Evolutionary conservation across 345 rosid species (phyloP).

Genomic region (Euphorbia peplus): DNA sequence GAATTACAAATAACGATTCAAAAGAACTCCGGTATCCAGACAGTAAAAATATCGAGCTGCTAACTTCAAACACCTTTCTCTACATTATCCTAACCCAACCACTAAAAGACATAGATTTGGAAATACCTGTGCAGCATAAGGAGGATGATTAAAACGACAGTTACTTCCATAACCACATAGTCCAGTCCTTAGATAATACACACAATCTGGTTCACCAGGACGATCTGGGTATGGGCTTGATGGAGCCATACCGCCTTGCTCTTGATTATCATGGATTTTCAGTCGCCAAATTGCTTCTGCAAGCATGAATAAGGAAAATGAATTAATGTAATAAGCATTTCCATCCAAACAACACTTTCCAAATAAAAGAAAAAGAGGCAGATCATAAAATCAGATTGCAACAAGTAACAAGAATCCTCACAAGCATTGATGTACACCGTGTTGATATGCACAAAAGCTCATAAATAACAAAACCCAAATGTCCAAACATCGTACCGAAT

Average conservation of each 20-base stretch:
- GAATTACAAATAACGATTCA: slow-evolving; percentile 17
- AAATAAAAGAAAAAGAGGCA: background rate
- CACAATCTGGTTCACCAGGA: slow-evolving; percentile 71
- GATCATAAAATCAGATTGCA: slow-evolving; percentile 2
- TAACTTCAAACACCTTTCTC: background rate
- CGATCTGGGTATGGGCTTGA: slow-evolving; percentile 64
- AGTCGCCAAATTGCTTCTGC: slow-evolving; percentile 51
- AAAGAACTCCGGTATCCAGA: background rate
- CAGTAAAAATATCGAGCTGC: background rate
- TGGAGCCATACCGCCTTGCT: slow-evolving; percentile 36
- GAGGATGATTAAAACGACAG: slow-evolving; percentile 73
- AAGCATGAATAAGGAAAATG: slow-evolving; percentile 2
- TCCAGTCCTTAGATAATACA: slow-evolving; percentile 62
- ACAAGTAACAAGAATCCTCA: background rate
- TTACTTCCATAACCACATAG: slow-evolving; percentile 64
- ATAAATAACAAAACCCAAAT: slow-evolving; percentile 4
- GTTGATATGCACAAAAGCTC: slow-evolving; percentile 2
- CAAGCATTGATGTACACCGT: slow-evolving; percentile 1
- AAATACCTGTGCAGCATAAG: slow-evolving; percentile 47
- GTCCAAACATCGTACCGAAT: background rate
- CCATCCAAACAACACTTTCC: slow-evolving; percentile 8
- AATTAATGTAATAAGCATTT: background rate
- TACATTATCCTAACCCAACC: background rate
- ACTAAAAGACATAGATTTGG: background rate
- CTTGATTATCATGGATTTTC: slow-evolving; percentile 52